phyloP scores from a whole-genome alignment of 2,329 filamentous ascomycete species.

The Amphichorda felina region DNA sequence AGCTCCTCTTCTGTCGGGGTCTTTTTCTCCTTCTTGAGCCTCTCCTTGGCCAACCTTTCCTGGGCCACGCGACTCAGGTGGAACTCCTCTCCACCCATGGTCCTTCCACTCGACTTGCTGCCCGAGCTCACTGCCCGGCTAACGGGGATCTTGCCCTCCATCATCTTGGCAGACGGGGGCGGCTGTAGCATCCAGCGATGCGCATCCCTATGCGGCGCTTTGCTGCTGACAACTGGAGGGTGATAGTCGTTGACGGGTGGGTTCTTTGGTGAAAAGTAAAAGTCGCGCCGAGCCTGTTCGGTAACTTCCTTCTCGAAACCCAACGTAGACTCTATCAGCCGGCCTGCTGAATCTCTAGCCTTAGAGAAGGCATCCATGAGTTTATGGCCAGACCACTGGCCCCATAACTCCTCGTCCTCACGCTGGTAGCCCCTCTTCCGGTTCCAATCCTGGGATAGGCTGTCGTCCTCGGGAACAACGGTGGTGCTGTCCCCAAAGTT shows the following conservation, averaged over 20 bases:
- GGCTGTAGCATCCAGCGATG: conserved; percentile 89
- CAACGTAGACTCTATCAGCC: conserved; percentile 39
- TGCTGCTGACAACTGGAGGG: conserved; percentile 71
- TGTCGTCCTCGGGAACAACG: conserved; percentile 30
- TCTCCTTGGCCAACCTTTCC: conserved; percentile 33
- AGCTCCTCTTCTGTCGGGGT: conserved; percentile 29
- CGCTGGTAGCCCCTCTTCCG: conserved; percentile 63
- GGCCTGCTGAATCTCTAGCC: conserved; percentile 42
- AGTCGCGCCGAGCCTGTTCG: conserved; percentile 42
- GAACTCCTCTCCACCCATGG: conserved; percentile 26
- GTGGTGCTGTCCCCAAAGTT: conserved; percentile 22
- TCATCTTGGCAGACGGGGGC: conserved; percentile 77
- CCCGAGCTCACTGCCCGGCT: conserved; percentile 48
- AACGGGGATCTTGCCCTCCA: conserved; percentile 74
- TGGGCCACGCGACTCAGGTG: conserved; percentile 29
- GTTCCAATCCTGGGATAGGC: conserved; percentile 51
- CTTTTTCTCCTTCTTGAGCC: conserved; percentile 24
- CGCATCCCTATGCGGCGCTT: conserved; percentile 55
- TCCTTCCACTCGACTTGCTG: conserved; percentile 35
- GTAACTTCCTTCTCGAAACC: conserved; percentile 39
- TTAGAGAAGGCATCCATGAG: conserved; percentile 47
- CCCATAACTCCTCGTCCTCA: conserved; percentile 83
- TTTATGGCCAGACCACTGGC: conserved; percentile 46
- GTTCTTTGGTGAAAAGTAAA: conserved; percentile 48
- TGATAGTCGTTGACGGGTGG: conserved; percentile 80